A percentile compares a stretch with the other conserved stretches of the same genome.
These are phyloP conservation scores for Golubevia pallescens DNA, from an alignment of 1,284 basidiomycete species.

Conservation along the genomic window DNA sequence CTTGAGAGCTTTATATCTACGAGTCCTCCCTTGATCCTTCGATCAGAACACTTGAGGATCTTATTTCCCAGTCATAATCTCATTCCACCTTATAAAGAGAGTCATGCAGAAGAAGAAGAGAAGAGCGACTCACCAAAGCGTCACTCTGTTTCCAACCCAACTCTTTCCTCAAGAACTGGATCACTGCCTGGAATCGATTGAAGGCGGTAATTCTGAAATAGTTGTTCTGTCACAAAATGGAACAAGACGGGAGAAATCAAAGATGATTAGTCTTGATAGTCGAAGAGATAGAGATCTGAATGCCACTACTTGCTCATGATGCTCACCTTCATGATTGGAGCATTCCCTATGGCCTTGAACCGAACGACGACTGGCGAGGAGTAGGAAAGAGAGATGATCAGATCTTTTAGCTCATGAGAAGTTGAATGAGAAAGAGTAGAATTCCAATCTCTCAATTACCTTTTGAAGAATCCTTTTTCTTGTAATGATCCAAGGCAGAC, in stretches of 20 bases:
- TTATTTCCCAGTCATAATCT: too few relatives aligned
- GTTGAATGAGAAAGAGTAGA: neutral
- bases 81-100: too few relatives aligned
- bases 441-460: slow-evolving; percentile 14
- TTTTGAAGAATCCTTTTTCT: slow-evolving; percentile 52
- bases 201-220: slow-evolving; percentile 96
- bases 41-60: too few relatives aligned
- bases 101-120: too few relatives aligned
- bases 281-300: neutral
- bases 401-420: neutral
- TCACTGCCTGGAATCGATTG: slow-evolving; percentile 93
- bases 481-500: slow-evolving; percentile 47
- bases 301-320: neutral
- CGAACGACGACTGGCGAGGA: slow-evolving; percentile 80
- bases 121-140: slow-evolving; percentile 80
- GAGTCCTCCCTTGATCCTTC: too few relatives aligned
- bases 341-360: slow-evolving; percentile 98
- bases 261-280: neutral
- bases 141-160: slow-evolving; percentile 86
- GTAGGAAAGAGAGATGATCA: neutral
- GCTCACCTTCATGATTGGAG: slow-evolving; percentile 85
- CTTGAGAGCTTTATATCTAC: too few relatives aligned
- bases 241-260: neutral
- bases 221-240: slow-evolving; percentile 76
- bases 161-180: slow-evolving; percentile 89